Evolutionary conservation across 164 flowering plant species (phyloP), one percentile per base, ranked within the genome.

Genomic region (Macadamia integrifolia): DNA sequence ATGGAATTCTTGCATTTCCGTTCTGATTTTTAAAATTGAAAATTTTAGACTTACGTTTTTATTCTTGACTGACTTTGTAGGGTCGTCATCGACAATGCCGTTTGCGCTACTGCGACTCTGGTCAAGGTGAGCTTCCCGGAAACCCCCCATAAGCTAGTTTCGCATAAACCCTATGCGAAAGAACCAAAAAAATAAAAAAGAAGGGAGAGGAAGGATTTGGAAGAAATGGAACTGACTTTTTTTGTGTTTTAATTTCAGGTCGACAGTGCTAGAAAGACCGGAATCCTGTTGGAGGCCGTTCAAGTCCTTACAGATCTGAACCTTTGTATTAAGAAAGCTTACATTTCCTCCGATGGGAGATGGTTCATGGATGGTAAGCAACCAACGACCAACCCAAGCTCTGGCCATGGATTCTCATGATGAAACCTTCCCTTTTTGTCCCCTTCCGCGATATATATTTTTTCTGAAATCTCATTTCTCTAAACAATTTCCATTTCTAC

Each of bases 241-340:
- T 48, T 32, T 42, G 17, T 57, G 7, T 28, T 43, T 9, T n/a
- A 29, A 14, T 61, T 66, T 60, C 72, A 79, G 81, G 74, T 79
- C 14, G 81, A 75, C 60, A 75, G 81, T 60, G 81, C 75, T 0
- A 73, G 79, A 48, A 75, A 79, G 35, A 82, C 83, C 42, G 92
- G 92, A 28, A 82, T 90, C 68, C 79, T 90, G 65, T 69, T 90
- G 43, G 91, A 86, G 71, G 90, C 90, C 42, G 92, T 90, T 30
- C 96, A 93, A 78, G 93, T 88, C 67, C 82, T 93, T 42, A 89
- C 86, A 28, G 98, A 93, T 83, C 66, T 88, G 74, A 83, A 91
- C 76, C 86, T 91, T 18, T 81, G 84, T 0, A 81, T 88, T 1
- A 81, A 88, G 66, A 87, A 85, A 59, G 88, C 85, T 59, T 87